These are phyloP conservation scores for Phytophthora tubulina DNA, from an alignment of 352 stramenopile species.

Conservation along the genomic window DNA sequence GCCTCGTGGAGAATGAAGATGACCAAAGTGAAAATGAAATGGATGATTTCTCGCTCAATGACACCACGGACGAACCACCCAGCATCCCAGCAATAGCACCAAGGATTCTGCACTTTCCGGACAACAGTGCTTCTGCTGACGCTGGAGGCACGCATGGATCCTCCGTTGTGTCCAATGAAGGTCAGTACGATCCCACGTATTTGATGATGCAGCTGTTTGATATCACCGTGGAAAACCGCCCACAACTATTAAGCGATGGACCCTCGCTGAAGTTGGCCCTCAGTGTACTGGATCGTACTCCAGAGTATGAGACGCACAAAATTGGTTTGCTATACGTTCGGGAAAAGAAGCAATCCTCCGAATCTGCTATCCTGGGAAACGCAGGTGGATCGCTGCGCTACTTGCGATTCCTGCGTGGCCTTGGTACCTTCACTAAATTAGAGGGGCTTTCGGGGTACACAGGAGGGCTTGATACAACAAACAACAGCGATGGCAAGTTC, in stretches of 20 bases:
- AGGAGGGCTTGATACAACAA: slow-evolving; percentile 78
- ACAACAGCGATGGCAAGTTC: slow-evolving; percentile 80
- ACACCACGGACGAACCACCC: slow-evolving; percentile 6
- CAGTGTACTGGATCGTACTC: slow-evolving; percentile 83
- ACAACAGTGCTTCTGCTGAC: background rate
- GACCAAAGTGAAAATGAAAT: slow-evolving; percentile 20
- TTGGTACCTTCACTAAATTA: slow-evolving; percentile 77
- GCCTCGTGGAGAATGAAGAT: slow-evolving; percentile 7
- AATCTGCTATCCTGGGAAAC: slow-evolving; percentile 80
- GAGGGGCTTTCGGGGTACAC: slow-evolving; percentile 74
- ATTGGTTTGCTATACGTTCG: slow-evolving; percentile 84
- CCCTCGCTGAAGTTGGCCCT: slow-evolving; percentile 66
- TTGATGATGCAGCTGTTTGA: slow-evolving; percentile 90
- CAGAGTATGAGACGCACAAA: slow-evolving; percentile 88
- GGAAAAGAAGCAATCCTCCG: slow-evolving; percentile 60
- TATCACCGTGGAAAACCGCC: slow-evolving; percentile 59
- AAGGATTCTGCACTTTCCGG: slow-evolving; percentile 19
- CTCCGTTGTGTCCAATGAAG: background rate
- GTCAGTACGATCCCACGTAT: slow-evolving; percentile 65
- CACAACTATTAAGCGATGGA: slow-evolving; percentile 69
- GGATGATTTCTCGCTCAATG: slow-evolving; percentile 45
- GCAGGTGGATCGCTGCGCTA: slow-evolving; percentile 80
- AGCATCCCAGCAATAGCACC: slow-evolving; percentile 11
- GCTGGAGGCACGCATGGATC: background rate
- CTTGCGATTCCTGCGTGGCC: slow-evolving; percentile 71